These are phyloP conservation scores for Ceratobasidium sp. DNA, from an alignment of 1,284 basidiomycete species.

Conservation along the genomic window DNA sequence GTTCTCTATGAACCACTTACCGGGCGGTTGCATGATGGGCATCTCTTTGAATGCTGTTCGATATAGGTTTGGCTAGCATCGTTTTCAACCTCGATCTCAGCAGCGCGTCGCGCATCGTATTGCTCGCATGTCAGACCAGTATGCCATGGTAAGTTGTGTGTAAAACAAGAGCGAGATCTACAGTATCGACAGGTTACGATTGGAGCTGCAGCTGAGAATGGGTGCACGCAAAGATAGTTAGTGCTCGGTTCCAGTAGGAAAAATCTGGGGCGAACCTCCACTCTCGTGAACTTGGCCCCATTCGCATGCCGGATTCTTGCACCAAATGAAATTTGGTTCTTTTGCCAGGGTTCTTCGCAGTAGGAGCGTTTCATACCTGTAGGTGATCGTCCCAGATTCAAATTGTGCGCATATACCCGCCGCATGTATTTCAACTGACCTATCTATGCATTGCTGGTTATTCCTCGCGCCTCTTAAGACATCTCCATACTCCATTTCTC, in stretches of 20 bases:
- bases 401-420: neutral
- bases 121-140: neutral
- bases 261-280: neutral
- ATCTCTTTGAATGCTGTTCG: neutral
- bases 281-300: conserved; percentile 16
- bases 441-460: neutral
- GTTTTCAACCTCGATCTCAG: neutral
- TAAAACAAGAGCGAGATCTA: neutral
- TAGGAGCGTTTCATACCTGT: conserved; percentile 15
- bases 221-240: neutral
- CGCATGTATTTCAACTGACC: neutral
- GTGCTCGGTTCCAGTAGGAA: neutral
- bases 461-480: neutral
- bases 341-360: neutral
- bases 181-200: conserved; percentile 1
- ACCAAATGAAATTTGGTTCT: conserved; percentile 14
- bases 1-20: neutral
- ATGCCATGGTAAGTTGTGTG: conserved; percentile 28
- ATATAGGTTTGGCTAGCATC: neutral
- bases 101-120: conserved; percentile 1
- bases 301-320: conserved; percentile 12
- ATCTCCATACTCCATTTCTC: neutral
- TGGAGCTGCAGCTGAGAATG: neutral
- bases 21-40: neutral
- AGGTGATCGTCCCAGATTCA: neutral